These are phyloP conservation scores for Plasmodium gallinaceum DNA, from an alignment of 169 alveolate genomes.

Conservation along the genomic window DNA sequence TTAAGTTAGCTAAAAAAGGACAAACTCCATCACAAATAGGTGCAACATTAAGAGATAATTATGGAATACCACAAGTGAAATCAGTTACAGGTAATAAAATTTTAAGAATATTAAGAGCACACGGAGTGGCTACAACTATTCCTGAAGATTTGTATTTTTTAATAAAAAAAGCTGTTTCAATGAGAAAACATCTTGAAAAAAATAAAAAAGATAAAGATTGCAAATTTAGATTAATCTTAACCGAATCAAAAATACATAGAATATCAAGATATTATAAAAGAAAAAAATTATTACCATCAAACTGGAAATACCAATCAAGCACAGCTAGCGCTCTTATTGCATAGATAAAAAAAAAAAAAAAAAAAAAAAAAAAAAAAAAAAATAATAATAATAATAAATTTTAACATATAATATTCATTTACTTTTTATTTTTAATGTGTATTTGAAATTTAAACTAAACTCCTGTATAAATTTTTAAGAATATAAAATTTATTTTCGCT, in stretches of 20 bases:
- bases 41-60: constrained; percentile 97
- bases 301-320: constrained; percentile 96
- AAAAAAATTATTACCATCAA: constrained; percentile 97
- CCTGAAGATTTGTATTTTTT: constrained; percentile 99
- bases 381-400: neutral
- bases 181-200: constrained; percentile 98
- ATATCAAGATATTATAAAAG: constrained; percentile 98
- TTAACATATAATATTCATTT: neutral
- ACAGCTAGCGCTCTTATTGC: constrained; percentile 92
- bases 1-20: constrained; percentile 98
- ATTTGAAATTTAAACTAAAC: constrained; percentile 39
- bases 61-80: constrained; percentile 98
- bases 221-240: constrained; percentile 97
- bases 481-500: constrained; percentile 11
- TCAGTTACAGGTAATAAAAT: constrained; percentile 97
- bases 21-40: constrained; percentile 98
- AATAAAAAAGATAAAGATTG: constrained; percentile 97
- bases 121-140: constrained; percentile 97
- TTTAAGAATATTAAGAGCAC: constrained; percentile 96
- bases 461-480: constrained; percentile 50
- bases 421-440: constrained; percentile 50
- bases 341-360: constrained; percentile 49
- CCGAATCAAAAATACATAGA: constrained; percentile 98
- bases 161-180: constrained; percentile 98
- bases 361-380: neutral